These are phyloP conservation scores for Pachyrhizus erosus DNA, from an alignment of 306 rosid genomes.

Conservation along the genomic window DNA sequence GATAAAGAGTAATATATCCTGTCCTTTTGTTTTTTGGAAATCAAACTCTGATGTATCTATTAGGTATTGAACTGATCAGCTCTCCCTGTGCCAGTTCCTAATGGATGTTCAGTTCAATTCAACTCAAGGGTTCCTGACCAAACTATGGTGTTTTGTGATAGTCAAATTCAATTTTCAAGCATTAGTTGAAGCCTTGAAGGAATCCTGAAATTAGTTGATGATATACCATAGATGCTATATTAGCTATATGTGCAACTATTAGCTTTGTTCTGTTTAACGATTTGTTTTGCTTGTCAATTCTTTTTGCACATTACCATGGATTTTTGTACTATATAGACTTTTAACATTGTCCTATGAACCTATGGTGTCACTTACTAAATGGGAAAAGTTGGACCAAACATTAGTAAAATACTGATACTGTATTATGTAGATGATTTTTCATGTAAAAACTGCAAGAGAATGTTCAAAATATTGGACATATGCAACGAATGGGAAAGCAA, in stretches of 20 bases:
- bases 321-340: neutral
- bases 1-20: neutral
- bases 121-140: neutral
- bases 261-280: slow-evolving; percentile 4
- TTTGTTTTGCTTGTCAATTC: slow-evolving; percentile 18
- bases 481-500: slow-evolving; percentile 6
- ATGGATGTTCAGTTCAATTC: slow-evolving; percentile 4
- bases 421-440: slow-evolving; percentile 22
- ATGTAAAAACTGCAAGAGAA: neutral
- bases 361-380: slow-evolving; percentile 4
- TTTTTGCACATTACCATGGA: slow-evolving; percentile 14
- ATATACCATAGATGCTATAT: neutral
- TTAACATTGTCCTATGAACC: slow-evolving; percentile 4
- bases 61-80: neutral
- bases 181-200: neutral
- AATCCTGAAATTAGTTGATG: slow-evolving; percentile 10
- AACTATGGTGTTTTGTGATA: slow-evolving; percentile 25
- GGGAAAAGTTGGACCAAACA: slow-evolving; percentile 7
- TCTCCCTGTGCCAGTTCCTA: slow-evolving; percentile 15
- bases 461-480: neutral
- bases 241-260: slow-evolving; percentile 1
- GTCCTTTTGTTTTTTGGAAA: neutral
- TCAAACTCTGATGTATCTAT: neutral
- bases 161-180: slow-evolving; percentile 10
- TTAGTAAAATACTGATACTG: neutral